Evolutionary conservation across 495 filamentous ascomycete species (phyloP), one percentile per base, ranked within the genome.

Genomic region (Cryomyces antarcticus): DNA sequence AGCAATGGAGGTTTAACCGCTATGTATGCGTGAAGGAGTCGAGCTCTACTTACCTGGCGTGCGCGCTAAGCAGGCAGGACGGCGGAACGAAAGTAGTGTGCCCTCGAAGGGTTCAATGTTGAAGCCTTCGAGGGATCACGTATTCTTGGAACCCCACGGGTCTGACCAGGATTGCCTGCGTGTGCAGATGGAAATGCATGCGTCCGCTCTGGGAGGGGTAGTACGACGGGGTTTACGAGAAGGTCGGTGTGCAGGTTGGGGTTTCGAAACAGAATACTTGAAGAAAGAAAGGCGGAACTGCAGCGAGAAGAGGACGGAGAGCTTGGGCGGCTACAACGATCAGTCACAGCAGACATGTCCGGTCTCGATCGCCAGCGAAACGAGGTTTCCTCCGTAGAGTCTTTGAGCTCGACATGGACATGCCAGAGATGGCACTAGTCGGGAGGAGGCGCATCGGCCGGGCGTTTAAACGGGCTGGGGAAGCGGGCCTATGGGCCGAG

Each of bases 81-180:
- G 46, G 44, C 42, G 46, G 42, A 24, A 30, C 38, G 41, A 38
- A 36, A 39, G 39, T 28, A 44, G 39, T 39, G 43, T 45, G 43
- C 50, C 48, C 34, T 46, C 44, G 35, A 41, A 43, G 41, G 48
- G 46, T 35, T 49, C 34, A 35, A 33, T 12, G 4, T 6, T 10
- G 30, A 7, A 35, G 43, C 38, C 29, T 24, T 28, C 30, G 42
- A 30, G 44, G 38, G 43, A 46, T 42, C 43, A 43, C 41, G 49
- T 55, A 55, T 47, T 39, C 39, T 46, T 46, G 41, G 49, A 49
- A 43, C 51, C 53, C 53, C 53, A 52, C 53, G 48, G 43, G 35
- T 44, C 38, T 44, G 45, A 52, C 51, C 45, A 40, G 51, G 51
- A 46, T 50, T 17, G 27, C 38, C 37, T 41, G 40, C 46, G 30